Evolutionary conservation across 495 filamentous ascomycete genomes (phyloP).

Genomic region (Choiromyces venosus): DNA sequence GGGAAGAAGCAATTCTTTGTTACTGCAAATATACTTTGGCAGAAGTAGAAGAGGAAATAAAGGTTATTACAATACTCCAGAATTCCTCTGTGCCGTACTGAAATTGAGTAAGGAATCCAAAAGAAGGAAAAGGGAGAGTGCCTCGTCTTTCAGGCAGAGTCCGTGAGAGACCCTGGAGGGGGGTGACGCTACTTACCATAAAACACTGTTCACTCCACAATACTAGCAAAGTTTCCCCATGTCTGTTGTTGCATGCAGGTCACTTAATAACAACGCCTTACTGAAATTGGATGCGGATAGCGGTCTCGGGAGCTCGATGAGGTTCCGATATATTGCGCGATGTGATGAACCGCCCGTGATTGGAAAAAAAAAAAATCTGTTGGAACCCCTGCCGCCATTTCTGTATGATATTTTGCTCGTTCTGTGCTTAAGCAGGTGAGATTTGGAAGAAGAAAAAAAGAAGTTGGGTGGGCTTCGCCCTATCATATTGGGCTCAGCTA

Average conservation of each 20-base stretch:
- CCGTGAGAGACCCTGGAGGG: background rate
- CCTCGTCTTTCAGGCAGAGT: background rate
- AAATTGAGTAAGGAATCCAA: background rate
- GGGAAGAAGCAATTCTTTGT: background rate
- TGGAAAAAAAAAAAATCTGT: background rate
- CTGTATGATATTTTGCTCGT: background rate
- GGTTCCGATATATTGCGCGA: background rate
- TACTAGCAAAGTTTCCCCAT: background rate
- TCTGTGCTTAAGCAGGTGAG: background rate
- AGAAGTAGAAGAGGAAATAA: background rate
- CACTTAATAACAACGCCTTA: background rate
- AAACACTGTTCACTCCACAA: background rate
- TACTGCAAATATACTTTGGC: background rate
- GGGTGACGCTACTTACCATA: background rate
- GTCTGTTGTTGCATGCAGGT: background rate
- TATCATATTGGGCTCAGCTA: background rate
- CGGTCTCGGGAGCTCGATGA: background rate
- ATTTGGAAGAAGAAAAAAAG: background rate
- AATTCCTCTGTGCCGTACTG: background rate
- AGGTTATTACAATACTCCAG: background rate
- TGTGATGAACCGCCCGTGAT: background rate
- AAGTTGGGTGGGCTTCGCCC: background rate
- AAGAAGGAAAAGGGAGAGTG: background rate
- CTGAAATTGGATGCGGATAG: background rate
- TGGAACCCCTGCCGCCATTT: background rate